Evolutionary conservation across 2,329 filamentous ascomycete species (phyloP), one percentile per base, ranked within the genome.

Genomic region (Amphichorda felina): DNA sequence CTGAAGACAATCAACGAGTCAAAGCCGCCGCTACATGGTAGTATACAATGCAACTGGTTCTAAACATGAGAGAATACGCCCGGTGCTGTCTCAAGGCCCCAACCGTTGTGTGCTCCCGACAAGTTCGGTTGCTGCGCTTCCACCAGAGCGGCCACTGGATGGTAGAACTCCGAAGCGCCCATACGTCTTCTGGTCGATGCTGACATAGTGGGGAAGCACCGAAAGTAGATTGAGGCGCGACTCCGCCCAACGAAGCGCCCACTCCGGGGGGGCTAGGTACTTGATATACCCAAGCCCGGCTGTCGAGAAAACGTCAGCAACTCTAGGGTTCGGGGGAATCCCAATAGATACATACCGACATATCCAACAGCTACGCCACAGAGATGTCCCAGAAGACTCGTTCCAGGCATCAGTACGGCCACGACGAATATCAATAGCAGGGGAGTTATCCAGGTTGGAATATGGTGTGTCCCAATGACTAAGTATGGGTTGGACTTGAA

Each of bases 161-260:
- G 88, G 89, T 38, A 96, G 63, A 11, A 95, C 82, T 2, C 89
- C 89, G 49, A 94, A 95, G 36, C 89, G 72, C 7, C 89, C 89
- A 50, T 89, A 94, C 5, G 85, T 94, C 68, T 94, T 95, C 59
- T 94, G 88, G 51, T 96, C 89, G 13, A 95, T 79, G 38, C 84
- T 93, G 33, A 96, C 82, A 50, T 94, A 96, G 59, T 94, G 85
- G 30, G 89, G 89, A 18, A 96, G 61, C 40, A 86, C 71, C 15
- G 78, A 83, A 16, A 94, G 67, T 8, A 96, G 68, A 50, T 94
- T 91, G 40, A 96, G 63, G 54, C 89, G 93, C 14, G 74, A 75
- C 60, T 98, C 91, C 37, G 95, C 70, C 78, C 82, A 96, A 44
- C 87, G 73, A 38, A 96, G 66, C 19, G 82, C 72, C 71, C 82